Evolutionary conservation across 768 basidiomycete genomes (phyloP).

Genomic region (Brasilioporus rufonigricans): DNA sequence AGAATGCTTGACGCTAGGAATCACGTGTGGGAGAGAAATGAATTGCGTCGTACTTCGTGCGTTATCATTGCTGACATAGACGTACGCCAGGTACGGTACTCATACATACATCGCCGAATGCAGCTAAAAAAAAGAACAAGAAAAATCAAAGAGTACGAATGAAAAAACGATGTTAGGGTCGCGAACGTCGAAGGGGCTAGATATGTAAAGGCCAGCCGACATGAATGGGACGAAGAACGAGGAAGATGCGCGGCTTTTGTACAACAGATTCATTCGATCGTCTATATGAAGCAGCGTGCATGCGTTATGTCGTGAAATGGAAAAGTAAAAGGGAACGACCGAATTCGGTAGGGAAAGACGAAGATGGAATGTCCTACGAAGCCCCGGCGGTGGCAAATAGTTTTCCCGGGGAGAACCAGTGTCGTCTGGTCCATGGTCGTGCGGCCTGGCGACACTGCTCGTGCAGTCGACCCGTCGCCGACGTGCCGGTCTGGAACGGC

Average conservation of each 20-base stretch:
- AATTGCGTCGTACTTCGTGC: constrained; percentile 5
- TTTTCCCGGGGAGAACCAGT: constrained; percentile 56
- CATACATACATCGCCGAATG: constrained; percentile 30
- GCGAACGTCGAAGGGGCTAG: constrained; percentile 29
- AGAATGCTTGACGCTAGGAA: constrained; percentile 3
- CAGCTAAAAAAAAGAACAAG: constrained; percentile 2
- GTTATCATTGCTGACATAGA: constrained; percentile 16
- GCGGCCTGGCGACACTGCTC: constrained; percentile 34
- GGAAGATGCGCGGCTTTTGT: constrained; percentile 16
- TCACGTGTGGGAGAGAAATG: constrained; percentile 2
- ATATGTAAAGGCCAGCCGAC: constrained; percentile 20
- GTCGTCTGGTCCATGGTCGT: constrained; percentile 41
- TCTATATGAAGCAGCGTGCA: constrained; percentile 14
- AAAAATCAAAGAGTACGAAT: not conserved
- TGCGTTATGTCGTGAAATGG: not conserved
- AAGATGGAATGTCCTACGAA: constrained; percentile 21
- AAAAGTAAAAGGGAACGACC: constrained; percentile 1
- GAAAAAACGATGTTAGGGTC: constrained; percentile 13
- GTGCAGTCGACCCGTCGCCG: constrained; percentile 26
- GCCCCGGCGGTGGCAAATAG: constrained; percentile 45
- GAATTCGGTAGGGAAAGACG: constrained; percentile 8
- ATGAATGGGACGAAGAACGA: constrained; percentile 15
- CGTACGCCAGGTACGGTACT: constrained; percentile 37
- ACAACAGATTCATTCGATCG: constrained; percentile 23
- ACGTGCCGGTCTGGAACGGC: constrained; percentile 17